phyloP scores from a whole-genome alignment of 352 stramenopile species.

The Phytophthora uliginosa region DNA sequence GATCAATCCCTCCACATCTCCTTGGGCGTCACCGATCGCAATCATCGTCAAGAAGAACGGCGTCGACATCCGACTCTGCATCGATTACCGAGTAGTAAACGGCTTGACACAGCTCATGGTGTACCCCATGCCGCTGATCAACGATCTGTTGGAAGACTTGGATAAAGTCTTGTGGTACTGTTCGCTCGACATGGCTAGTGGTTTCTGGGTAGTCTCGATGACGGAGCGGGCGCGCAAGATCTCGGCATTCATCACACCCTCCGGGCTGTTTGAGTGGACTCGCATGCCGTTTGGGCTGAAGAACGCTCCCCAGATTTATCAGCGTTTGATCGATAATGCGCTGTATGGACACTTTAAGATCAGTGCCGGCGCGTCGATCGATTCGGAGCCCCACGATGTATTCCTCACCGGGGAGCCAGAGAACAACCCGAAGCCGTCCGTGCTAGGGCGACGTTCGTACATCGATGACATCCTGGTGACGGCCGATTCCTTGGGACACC shows the following conservation, averaged over 20 bases:
- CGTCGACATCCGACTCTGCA: conserved; percentile 43
- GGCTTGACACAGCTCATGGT: conserved; percentile 17
- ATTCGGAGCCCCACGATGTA: too few relatives aligned
- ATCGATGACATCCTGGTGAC: conserved; percentile 40
- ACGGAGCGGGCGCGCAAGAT: conserved; percentile 15
- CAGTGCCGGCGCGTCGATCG: too few relatives aligned
- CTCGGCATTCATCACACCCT: conserved; percentile 2
- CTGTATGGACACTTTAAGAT: too few relatives aligned
- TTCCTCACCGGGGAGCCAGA: too few relatives aligned
- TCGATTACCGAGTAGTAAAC: conserved; percentile 26
- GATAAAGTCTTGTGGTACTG: conserved; percentile 27
- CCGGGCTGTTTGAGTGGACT: conserved; percentile 14
- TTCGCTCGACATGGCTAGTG: conserved; percentile 26
- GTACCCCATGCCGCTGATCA: conserved; percentile 37
- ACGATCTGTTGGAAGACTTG: conserved; percentile 24
- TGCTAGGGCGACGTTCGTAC: conserved; percentile 29
- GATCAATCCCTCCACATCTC: conserved; percentile 19
- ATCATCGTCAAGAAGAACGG: conserved; percentile 56
- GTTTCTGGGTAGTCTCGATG: conserved; percentile 24
- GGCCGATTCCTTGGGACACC: conserved; percentile 10
- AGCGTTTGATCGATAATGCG: conserved; percentile 1
- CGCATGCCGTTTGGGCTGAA: conserved; percentile 26
- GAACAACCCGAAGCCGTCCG: neutral
- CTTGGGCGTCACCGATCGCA: conserved; percentile 47
- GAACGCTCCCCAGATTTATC: conserved; percentile 33